phyloP scores from a whole-genome alignment of 495 filamentous ascomycete genomes.

The Neurospora sp. region DNA sequence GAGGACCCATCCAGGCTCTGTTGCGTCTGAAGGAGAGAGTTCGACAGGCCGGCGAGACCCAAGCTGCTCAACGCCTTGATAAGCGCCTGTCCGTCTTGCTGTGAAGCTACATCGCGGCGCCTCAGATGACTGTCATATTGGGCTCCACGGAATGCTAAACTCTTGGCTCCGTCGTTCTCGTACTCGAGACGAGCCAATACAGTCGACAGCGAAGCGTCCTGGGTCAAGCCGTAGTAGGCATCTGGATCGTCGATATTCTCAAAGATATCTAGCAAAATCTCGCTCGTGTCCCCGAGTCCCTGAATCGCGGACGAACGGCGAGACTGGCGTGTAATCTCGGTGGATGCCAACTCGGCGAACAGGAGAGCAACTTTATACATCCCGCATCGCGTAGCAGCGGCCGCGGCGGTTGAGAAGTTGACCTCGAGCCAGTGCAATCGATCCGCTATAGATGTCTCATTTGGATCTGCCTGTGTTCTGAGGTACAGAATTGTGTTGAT shows the following conservation, averaged over 20 bases:
- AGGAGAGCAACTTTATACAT: slow-evolving; percentile 81
- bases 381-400: slow-evolving; percentile 68
- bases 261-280: slow-evolving; percentile 70
- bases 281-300: slow-evolving; percentile 43
- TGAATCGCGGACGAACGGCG: slow-evolving; percentile 57
- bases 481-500: slow-evolving; percentile 82
- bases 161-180: slow-evolving; percentile 79
- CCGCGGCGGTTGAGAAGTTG: slow-evolving; percentile 60
- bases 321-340: slow-evolving; percentile 44
- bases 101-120: slow-evolving; percentile 27
- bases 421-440: slow-evolving; percentile 79
- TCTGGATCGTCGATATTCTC: slow-evolving; percentile 91
- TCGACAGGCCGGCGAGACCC: slow-evolving; percentile 61
- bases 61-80: slow-evolving; percentile 56
- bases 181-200: slow-evolving; percentile 82
- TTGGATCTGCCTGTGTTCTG: slow-evolving; percentile 63
- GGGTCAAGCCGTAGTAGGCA: slow-evolving; percentile 87
- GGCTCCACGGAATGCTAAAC: slow-evolving; percentile 84
- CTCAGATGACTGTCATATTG: slow-evolving; percentile 78
- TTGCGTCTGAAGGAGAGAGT: slow-evolving; percentile 58
- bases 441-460: slow-evolving; percentile 67
- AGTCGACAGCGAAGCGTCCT: slow-evolving; percentile 60
- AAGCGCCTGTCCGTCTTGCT: slow-evolving; percentile 38
- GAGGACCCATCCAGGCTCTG: slow-evolving; percentile 44
- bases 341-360: slow-evolving; percentile 64